Percentiles rank a stretch among this genome's conserved stretches.
These are phyloP conservation scores for Magnusiomyces sp. DNA, from an alignment of 1,139 yeast genomes.

Conservation along the genomic window DNA sequence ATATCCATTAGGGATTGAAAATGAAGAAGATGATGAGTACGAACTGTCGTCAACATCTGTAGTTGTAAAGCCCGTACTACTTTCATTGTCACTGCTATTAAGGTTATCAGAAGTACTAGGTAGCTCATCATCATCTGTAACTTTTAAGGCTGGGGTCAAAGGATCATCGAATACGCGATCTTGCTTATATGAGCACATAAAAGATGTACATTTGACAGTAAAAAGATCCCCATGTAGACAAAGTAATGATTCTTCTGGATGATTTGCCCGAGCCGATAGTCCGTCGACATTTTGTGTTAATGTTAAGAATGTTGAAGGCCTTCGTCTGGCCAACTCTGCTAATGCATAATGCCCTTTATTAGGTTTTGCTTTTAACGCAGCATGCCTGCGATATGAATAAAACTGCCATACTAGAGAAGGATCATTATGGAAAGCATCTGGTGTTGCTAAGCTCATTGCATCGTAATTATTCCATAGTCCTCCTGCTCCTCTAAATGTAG, in stretches of 20 bases:
- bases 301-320: constrained; percentile 40
- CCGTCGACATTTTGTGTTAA: constrained; percentile 84
- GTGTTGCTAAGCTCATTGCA: constrained; percentile 79
- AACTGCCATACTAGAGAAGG: constrained; percentile 90
- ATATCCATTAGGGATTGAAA: constrained; percentile 4
- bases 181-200: constrained; percentile 56
- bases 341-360: constrained; percentile 66
- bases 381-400: constrained; percentile 59
- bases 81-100: not conserved
- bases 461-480: constrained; percentile 75
- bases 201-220: constrained; percentile 63
- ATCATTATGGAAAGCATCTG: constrained; percentile 75
- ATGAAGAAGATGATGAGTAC: constrained; percentile 3
- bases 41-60: constrained; percentile 3
- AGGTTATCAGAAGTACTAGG: constrained; percentile 27
- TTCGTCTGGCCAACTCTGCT: constrained; percentile 43
- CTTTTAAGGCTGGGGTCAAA: constrained; percentile 49
- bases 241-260: constrained; percentile 41
- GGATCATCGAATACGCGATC: constrained; percentile 49
- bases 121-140: constrained; percentile 26
- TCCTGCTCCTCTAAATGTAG: constrained; percentile 63
- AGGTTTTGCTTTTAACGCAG: constrained; percentile 60
- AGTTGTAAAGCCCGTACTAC: not conserved
- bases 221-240: constrained; percentile 79
- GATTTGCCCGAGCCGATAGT: constrained; percentile 56